Percentiles rank a stretch among this genome's conserved stretches.
phyloP scores from a whole-genome alignment of 2,329 filamentous ascomycete species.

The Huntiella abstrusa region DNA sequence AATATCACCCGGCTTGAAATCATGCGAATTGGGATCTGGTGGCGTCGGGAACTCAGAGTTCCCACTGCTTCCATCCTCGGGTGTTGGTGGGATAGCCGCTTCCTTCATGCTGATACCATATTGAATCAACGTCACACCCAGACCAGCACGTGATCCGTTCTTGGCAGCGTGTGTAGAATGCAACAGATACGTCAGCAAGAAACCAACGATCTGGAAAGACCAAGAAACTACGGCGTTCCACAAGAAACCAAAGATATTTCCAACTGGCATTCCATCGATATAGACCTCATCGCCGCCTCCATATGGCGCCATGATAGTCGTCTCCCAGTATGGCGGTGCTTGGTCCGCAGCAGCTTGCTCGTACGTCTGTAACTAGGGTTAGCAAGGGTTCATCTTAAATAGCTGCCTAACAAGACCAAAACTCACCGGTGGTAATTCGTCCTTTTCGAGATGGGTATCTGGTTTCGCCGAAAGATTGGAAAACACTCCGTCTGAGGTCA shows the following conservation, averaged over 20 bases:
- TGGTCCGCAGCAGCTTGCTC: slow-evolving; percentile 95
- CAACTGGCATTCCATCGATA: slow-evolving; percentile 86
- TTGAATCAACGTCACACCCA: slow-evolving; percentile 88
- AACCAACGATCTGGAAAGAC: slow-evolving; percentile 92
- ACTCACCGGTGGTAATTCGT: slow-evolving; percentile 82
- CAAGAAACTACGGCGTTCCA: slow-evolving; percentile 96
- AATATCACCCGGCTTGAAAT: slow-evolving; percentile 61
- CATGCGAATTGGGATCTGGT: slow-evolving; percentile 73
- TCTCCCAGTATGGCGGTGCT: slow-evolving; percentile 97
- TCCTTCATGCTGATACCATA: slow-evolving; percentile 93
- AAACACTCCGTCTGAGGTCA: slow-evolving; percentile 87
- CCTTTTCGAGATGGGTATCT: slow-evolving; percentile 52
- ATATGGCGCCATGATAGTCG: slow-evolving; percentile 82
- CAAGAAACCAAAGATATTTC: slow-evolving; percentile 68
- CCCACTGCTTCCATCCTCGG: slow-evolving; percentile 25
- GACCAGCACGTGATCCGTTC: slow-evolving; percentile 83
- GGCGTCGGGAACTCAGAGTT: slow-evolving; percentile 48
- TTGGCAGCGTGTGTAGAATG: slow-evolving; percentile 97
- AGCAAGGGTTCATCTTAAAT: slow-evolving; percentile 12
- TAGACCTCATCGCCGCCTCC: slow-evolving; percentile 89
- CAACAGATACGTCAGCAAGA: slow-evolving; percentile 90
- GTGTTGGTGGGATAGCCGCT: slow-evolving; percentile 25
- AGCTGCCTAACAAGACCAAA: neutral
- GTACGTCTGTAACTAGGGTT: slow-evolving; percentile 50
- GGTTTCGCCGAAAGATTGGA: slow-evolving; percentile 88